Evolutionary conservation across 495 filamentous ascomycete species (phyloP).

Genomic region (Thermochaetoides thermophila): DNA sequence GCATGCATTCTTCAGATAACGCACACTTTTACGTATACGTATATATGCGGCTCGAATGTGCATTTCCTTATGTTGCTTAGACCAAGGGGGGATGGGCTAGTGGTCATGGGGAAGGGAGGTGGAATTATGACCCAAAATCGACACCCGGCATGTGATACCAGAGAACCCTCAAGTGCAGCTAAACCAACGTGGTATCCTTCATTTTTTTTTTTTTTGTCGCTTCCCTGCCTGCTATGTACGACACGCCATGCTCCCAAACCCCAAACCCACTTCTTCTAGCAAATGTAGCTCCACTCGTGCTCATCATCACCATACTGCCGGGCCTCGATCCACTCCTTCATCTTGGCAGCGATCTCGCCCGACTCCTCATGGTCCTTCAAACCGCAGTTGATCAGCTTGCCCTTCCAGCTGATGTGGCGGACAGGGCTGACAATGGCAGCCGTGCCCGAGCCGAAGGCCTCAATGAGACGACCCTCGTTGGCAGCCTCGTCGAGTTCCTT

Average conservation of each 20-base stretch:
- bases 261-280: conserved; percentile 16
- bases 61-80: no score
- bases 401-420: conserved; percentile 72
- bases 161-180: no score
- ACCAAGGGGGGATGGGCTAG: no score
- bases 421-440: conserved; percentile 77
- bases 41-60: not conserved
- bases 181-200: no score
- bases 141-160: no score
- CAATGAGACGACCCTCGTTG: conserved; percentile 70
- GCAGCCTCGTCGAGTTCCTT: conserved; percentile 62
- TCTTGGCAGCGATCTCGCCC: conserved; percentile 63
- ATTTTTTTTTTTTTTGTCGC: no score
- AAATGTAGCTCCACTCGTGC: conserved; percentile 61
- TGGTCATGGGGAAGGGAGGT: no score
- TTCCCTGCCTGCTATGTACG: no score
- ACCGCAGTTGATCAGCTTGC: conserved; percentile 62
- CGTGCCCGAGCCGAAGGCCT: conserved; percentile 88
- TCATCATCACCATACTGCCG: conserved; percentile 90
- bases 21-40: not conserved
- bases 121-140: no score
- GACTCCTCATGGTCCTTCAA: conserved; percentile 64
- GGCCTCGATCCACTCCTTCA: conserved; percentile 93
- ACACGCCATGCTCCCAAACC: no score
- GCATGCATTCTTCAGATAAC: not conserved